phyloP scores from a whole-genome alignment of 352 stramenopile species.

The Globisporangium uncinulatum region DNA sequence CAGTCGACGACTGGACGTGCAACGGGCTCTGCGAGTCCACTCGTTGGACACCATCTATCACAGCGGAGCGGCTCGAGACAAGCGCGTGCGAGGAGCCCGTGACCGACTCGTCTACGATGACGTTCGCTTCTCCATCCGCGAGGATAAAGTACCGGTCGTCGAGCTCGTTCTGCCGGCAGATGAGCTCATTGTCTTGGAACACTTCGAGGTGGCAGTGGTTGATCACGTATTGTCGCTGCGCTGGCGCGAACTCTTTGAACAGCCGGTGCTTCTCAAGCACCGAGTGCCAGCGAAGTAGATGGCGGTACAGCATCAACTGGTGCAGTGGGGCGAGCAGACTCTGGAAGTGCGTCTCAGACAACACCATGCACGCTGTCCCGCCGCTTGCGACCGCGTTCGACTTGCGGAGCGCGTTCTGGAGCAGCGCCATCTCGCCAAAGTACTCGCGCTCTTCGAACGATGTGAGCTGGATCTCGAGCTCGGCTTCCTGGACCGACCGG shows the following conservation, averaged over 20 bases:
- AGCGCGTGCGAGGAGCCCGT: neutral
- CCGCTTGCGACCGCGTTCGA: constrained; percentile 50
- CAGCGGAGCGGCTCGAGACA: constrained; percentile 1
- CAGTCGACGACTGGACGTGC: constrained; percentile 19
- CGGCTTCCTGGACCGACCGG: constrained; percentile 36
- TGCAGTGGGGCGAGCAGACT: constrained; percentile 44
- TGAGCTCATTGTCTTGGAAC: constrained; percentile 36
- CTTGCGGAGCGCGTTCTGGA: constrained; percentile 26
- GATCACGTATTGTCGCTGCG: constrained; percentile 40
- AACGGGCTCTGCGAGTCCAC: constrained; percentile 7
- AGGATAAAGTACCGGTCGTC: constrained; percentile 69
- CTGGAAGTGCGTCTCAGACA: constrained; percentile 33
- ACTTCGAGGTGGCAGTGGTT: constrained; percentile 38
- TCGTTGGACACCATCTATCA: neutral
- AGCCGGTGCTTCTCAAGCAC: constrained; percentile 61
- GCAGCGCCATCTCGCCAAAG: constrained; percentile 59
- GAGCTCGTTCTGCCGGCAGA: constrained; percentile 52
- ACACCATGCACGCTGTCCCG: constrained; percentile 39
- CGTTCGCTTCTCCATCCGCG: constrained; percentile 46
- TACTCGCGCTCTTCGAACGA: constrained; percentile 50
- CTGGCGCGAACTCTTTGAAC: constrained; percentile 41
- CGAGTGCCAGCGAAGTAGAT: constrained; percentile 40
- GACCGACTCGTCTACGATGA: constrained; percentile 40
- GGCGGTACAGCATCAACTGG: constrained; percentile 50
- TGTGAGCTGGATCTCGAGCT: constrained; percentile 52